Conservation (phyloP, 1,284 basidiomycete species). For the Cutaneotrichosporon sp. region DNA sequence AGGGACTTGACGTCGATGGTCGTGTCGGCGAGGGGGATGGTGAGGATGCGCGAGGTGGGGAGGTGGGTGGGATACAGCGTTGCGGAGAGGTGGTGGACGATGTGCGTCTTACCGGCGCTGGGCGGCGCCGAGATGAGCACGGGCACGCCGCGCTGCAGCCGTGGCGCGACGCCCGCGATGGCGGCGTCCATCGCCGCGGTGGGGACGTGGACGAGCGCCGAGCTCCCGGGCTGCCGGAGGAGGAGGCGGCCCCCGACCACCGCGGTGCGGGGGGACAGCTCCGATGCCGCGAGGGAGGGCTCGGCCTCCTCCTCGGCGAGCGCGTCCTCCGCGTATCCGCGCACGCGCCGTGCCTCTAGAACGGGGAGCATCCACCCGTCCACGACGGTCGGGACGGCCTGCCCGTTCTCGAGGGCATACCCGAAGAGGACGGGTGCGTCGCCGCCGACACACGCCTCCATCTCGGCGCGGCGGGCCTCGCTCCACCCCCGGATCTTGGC, state of each 20-base stretch:
- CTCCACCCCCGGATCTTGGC: slow-evolving; percentile 72
- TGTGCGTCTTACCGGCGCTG: slow-evolving; percentile 85
- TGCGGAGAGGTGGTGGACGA: slow-evolving; percentile 74
- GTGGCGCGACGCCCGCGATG: slow-evolving; percentile 66
- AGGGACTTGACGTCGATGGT: slow-evolving; percentile 93
- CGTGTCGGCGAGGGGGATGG: slow-evolving; percentile 88
- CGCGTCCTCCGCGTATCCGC: slow-evolving; percentile 11
- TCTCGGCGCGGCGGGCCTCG: slow-evolving; percentile 67
- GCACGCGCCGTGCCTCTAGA: slow-evolving; percentile 65
- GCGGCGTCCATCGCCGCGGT: slow-evolving; percentile 66
- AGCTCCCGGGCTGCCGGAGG: slow-evolving; percentile 43
- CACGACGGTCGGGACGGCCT: slow-evolving; percentile 52
- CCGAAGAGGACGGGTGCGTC: slow-evolving; percentile 55
- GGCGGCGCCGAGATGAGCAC: slow-evolving; percentile 83
- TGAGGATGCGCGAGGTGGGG: slow-evolving; percentile 65
- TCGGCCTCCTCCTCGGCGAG: slow-evolving; percentile 1
- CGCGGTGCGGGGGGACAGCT: slow-evolving; percentile 57
- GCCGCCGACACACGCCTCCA: slow-evolving; percentile 64
- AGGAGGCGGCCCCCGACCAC: slow-evolving; percentile 28
- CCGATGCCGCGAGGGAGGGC: slow-evolving; percentile 49
- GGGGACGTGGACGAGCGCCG: slow-evolving; percentile 63
- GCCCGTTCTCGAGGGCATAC: slow-evolving; percentile 20
- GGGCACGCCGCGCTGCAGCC: slow-evolving; percentile 70
- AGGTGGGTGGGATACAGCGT: slow-evolving; percentile 58
- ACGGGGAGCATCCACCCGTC: slow-evolving; percentile 80